phyloP scores from a whole-genome alignment of 1,139 yeast genomes.

The Debaryomyces singareniensis region DNA sequence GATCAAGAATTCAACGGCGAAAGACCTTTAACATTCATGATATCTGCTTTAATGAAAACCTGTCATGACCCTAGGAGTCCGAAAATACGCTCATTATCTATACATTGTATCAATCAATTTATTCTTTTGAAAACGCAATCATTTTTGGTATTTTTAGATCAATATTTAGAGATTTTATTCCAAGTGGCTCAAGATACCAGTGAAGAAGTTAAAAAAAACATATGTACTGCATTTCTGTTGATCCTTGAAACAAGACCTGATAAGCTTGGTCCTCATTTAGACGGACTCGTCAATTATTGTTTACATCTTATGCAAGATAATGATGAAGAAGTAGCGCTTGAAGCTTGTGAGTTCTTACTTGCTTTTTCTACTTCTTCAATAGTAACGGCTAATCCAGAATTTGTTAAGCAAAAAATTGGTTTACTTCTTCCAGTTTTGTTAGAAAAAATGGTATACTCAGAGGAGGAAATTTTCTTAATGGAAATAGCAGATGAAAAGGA shows the following conservation, averaged over 20 bases:
- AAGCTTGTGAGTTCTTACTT: conserved; percentile 88
- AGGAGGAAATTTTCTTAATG: conserved; percentile 67
- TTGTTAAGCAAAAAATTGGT: conserved; percentile 52
- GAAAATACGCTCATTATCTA: conserved; percentile 54
- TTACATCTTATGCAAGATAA: conserved; percentile 67
- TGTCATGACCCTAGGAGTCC: conserved; percentile 25
- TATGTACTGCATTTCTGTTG: conserved; percentile 73
- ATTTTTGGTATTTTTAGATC: conserved; percentile 59
- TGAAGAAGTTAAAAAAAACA: conserved; percentile 60
- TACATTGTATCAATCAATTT: conserved; percentile 74
- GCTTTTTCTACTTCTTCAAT: conserved; percentile 56
- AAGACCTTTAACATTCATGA: conserved; percentile 61
- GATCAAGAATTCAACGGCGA: conserved; percentile 61
- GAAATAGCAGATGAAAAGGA: conserved; percentile 68
- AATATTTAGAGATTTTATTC: conserved; percentile 58
- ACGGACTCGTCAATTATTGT: conserved; percentile 80
- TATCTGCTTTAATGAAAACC: conserved; percentile 55
- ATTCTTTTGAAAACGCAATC: conserved; percentile 64
- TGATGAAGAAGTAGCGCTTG: conserved; percentile 70
- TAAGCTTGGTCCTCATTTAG: conserved; percentile 70
- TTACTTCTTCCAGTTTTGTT: conserved; percentile 69
- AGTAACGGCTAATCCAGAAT: conserved; percentile 41
- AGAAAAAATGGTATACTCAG: conserved; percentile 82
- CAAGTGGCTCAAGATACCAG: conserved; percentile 54
- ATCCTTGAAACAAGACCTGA: conserved; percentile 77